phyloP scores from a whole-genome alignment of 306 rosid genomes.

The Citrullus mucosospermus region DNA sequence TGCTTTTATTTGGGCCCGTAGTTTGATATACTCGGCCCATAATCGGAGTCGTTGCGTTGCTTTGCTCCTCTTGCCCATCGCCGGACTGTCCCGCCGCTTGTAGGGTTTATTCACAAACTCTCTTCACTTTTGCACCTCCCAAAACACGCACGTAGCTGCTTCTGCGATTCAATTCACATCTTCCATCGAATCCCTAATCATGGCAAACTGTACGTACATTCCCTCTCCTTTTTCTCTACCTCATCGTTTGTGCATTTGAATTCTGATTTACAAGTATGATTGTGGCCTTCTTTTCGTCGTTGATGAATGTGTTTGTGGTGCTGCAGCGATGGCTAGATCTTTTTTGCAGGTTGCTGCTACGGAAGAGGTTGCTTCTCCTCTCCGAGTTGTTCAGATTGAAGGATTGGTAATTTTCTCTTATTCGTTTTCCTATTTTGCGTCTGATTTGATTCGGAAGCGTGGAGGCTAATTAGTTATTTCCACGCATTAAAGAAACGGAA shows the following conservation, averaged over 20 bases:
- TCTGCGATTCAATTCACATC: not conserved
- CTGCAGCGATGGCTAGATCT: constrained; percentile 55
- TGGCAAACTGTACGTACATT: not conserved
- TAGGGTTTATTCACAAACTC: constrained; percentile 5
- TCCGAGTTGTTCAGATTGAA: constrained; percentile 85
- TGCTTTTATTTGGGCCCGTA: too few species aligned
- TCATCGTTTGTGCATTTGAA: not conserved
- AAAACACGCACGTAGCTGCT: not conserved
- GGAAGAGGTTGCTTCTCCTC: constrained; percentile 82
- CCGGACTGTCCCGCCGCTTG: constrained; percentile 2
- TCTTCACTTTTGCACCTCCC: not conserved
- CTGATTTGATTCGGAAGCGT: not conserved
- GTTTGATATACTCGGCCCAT: not conserved
- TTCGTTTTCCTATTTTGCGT: not conserved
- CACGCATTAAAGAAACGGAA: not conserved
- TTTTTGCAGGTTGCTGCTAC: constrained; percentile 84
- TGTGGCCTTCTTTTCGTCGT: not conserved
- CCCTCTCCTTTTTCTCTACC: not conserved
- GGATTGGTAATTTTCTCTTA: constrained; percentile 47
- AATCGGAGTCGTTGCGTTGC: not conserved
- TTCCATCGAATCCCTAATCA: not conserved
- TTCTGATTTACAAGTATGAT: not conserved
- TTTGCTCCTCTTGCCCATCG: not conserved
- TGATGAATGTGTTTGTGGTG: not conserved
- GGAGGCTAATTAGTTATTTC: not conserved